phyloP scores from a whole-genome alignment of 179 eudicot species.

The Beta lomatogona region DNA sequence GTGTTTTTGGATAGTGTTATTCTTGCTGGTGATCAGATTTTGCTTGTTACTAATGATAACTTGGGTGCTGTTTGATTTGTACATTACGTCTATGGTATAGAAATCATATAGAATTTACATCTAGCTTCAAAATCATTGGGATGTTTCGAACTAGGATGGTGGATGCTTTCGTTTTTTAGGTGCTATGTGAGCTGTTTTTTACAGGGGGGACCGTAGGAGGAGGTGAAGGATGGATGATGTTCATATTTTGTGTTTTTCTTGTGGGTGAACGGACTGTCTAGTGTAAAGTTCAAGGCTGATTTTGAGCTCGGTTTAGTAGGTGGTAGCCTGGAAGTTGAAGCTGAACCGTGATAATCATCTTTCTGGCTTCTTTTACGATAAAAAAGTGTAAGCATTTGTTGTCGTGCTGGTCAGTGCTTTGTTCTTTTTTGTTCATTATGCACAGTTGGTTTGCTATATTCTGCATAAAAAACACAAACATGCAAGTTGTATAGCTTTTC shows the following conservation, averaged over 20 bases:
- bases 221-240: neutral
- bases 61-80: conserved; percentile 7
- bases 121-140: neutral
- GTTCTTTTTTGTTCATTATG: conserved; percentile 4
- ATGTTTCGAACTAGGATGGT: neutral
- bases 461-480: neutral
- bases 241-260: neutral
- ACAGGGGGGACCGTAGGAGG: neutral
- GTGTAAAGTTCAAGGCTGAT: neutral
- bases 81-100: neutral
- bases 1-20: conserved; percentile 54
- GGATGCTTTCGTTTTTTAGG: neutral
- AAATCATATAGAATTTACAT: neutral
- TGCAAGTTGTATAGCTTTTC: conserved; percentile 16
- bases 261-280: neutral
- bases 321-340: conserved; percentile 1
- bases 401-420: conserved; percentile 17
- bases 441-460: neutral
- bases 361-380: neutral
- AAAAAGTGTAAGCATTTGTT: neutral
- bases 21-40: conserved; percentile 55
- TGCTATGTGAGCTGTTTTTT: neutral
- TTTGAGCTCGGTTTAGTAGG: neutral
- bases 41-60: conserved; percentile 56
- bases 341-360: neutral